A percentile compares a stretch with the other conserved stretches of the same genome.
Evolutionary conservation across 768 basidiomycete genomes (phyloP).

Genomic region (Termitomyces sp.): DNA sequence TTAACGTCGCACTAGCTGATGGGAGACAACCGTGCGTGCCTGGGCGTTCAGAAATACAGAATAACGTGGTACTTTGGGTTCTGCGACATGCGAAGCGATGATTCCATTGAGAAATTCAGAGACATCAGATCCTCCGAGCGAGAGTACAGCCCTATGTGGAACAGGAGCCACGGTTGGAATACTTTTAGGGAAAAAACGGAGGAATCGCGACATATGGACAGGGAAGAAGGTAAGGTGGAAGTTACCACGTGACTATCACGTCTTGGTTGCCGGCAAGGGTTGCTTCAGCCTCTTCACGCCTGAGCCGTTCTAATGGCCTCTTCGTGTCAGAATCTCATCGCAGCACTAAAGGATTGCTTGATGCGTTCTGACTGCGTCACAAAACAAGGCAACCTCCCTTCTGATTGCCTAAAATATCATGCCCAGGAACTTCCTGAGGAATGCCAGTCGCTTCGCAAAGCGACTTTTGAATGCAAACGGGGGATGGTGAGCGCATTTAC

Average conservation of each 20-base stretch:
- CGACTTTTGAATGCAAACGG: constrained; percentile 87
- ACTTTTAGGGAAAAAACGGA: constrained; percentile 37
- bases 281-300: background rate
- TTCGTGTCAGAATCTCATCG: constrained; percentile 71
- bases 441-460: constrained; percentile 73
- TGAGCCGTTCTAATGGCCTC: constrained; percentile 51
- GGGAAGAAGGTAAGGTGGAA: background rate
- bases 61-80: constrained; percentile 49
- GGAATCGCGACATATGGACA: constrained; percentile 20
- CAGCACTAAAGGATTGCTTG: constrained; percentile 78
- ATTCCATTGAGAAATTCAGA: constrained; percentile 80
- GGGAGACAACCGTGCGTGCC: constrained; percentile 33
- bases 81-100: constrained; percentile 44
- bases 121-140: constrained; percentile 77
- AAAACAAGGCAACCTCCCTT: constrained; percentile 73
- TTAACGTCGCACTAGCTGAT: constrained; percentile 2
- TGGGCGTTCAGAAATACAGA: constrained; percentile 77
- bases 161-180: constrained; percentile 57
- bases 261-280: no score
- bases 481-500: constrained; percentile 57
- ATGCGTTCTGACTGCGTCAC: constrained; percentile 84
- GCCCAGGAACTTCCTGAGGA: constrained; percentile 71
- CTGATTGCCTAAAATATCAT: constrained; percentile 78
- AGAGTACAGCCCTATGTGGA: constrained; percentile 60
- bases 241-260: background rate